phyloP scores from a whole-genome alignment of 192 early-diverging fungal genomes.

The Coemansia sp. region DNA sequence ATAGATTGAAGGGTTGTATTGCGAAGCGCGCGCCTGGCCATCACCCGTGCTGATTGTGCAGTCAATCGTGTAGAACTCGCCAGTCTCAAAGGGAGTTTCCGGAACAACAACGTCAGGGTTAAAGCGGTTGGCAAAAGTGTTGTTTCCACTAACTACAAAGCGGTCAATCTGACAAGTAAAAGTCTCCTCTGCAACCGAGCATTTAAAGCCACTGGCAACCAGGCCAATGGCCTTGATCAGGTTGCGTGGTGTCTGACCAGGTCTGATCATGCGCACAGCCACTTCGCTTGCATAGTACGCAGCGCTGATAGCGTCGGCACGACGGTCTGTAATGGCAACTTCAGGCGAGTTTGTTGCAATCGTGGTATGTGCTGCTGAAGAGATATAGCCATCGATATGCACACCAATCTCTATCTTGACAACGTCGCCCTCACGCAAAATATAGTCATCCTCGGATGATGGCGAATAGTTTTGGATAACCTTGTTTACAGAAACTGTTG shows the following conservation, averaged over 20 bases:
- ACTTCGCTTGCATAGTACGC: slow-evolving; percentile 84
- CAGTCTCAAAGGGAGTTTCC: slow-evolving; percentile 68
- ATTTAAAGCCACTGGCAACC: slow-evolving; percentile 58
- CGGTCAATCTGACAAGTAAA: slow-evolving; percentile 71
- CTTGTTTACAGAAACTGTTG: slow-evolving; percentile 78
- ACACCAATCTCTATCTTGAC: slow-evolving; percentile 89
- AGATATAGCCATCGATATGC: slow-evolving; percentile 91
- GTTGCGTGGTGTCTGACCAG: slow-evolving; percentile 62
- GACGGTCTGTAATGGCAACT: slow-evolving; percentile 61
- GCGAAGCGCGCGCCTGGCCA: slow-evolving; percentile 56
- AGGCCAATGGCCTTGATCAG: slow-evolving; percentile 60
- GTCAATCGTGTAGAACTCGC: slow-evolving; percentile 72
- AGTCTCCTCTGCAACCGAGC: slow-evolving; percentile 65
- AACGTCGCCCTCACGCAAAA: slow-evolving; percentile 73
- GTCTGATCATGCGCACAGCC: slow-evolving; percentile 72
- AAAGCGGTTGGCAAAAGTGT: slow-evolving; percentile 58
- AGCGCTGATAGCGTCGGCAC: slow-evolving; percentile 78
- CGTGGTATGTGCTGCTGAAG: slow-evolving; percentile 77
- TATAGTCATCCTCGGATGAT: slow-evolving; percentile 58
- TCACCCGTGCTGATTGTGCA: slow-evolving; percentile 65
- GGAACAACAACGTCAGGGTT: slow-evolving; percentile 57
- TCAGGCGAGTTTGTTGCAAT: slow-evolving; percentile 65
- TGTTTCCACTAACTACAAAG: slow-evolving; percentile 66
- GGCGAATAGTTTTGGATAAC: slow-evolving; percentile 78
- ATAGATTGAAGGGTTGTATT: slow-evolving; percentile 60